phyloP scores from a whole-genome alignment of 768 basidiomycete genomes.

The Cubamyces sp. region DNA sequence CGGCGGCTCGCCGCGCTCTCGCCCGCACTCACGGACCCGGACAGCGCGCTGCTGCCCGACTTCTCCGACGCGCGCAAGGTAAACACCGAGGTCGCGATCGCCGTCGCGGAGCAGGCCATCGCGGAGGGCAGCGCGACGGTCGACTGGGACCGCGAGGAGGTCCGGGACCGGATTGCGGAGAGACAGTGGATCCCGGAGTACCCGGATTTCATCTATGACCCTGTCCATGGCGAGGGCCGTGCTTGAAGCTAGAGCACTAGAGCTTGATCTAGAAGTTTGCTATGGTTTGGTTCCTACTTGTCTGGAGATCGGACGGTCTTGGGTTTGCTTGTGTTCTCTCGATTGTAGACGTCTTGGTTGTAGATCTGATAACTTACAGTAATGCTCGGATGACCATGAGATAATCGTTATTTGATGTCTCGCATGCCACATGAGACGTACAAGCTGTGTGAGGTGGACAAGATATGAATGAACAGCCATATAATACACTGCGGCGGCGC shows the following conservation, averaged over 20 bases:
- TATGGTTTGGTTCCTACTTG: no score
- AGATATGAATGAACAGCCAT: background rate
- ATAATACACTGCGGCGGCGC: slow-evolving; percentile 21
- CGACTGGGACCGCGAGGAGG: slow-evolving; percentile 61
- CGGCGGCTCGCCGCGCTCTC: slow-evolving; percentile 74
- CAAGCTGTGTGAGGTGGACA: background rate
- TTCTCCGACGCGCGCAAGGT: slow-evolving; percentile 73
- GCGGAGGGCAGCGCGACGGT: slow-evolving; percentile 68
- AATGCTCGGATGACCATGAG: no score
- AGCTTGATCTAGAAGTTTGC: background rate
- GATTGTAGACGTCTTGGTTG: no score
- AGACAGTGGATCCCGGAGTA: slow-evolving; percentile 71
- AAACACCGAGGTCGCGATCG: slow-evolving; percentile 81
- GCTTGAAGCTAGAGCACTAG: background rate
- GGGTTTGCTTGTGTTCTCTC: no score
- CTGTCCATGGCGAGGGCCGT: slow-evolving; percentile 21
- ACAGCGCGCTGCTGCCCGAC: slow-evolving; percentile 74
- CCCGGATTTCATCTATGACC: slow-evolving; percentile 63
- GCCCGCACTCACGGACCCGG: slow-evolving; percentile 73
- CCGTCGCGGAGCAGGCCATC: slow-evolving; percentile 79
- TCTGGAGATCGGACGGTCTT: no score
- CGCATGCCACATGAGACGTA: no score
- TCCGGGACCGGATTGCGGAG: slow-evolving; percentile 52
- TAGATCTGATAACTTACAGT: no score
- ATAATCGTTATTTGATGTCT: no score